Evolutionary conservation across 2,329 filamentous ascomycete genomes (phyloP).

Genomic region (Boeremia lycopersici): DNA sequence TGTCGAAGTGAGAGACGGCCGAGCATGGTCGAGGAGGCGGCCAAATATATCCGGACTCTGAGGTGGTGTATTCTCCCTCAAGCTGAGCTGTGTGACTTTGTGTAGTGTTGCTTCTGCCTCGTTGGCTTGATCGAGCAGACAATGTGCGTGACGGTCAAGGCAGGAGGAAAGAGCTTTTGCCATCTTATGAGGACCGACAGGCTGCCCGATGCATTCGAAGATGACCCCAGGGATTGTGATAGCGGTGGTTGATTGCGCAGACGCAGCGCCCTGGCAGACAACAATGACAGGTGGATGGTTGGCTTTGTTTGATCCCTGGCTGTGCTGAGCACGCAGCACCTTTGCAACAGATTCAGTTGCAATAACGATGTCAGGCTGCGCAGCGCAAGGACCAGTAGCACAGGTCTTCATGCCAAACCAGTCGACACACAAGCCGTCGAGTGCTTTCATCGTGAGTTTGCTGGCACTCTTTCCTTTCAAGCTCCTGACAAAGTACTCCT

Average conservation of each 20-base stretch:
- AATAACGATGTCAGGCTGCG: constrained; percentile 36
- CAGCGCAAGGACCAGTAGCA: constrained; percentile 17
- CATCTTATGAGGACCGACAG: constrained; percentile 48
- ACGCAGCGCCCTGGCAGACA: constrained; percentile 43
- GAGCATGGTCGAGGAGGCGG: constrained; percentile 18
- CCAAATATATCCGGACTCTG: constrained; percentile 12
- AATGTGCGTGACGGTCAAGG: constrained; percentile 39
- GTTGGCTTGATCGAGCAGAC: constrained; percentile 16
- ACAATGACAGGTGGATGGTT: constrained; percentile 40
- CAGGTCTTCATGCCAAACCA: constrained; percentile 45
- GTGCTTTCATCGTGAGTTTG: constrained; percentile 38
- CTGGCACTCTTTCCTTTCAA: constrained; percentile 42
- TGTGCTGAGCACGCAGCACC: constrained; percentile 34
- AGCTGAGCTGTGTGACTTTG: constrained; percentile 29
- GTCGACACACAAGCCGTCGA: constrained; percentile 41
- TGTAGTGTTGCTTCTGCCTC: constrained; percentile 22
- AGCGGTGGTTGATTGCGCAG: constrained; percentile 43
- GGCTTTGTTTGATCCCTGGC: constrained; percentile 21
- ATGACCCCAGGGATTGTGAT: constrained; percentile 43
- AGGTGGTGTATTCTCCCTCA: constrained; percentile 36
- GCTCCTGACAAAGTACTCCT: constrained; percentile 39
- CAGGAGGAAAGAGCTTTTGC: constrained; percentile 44
- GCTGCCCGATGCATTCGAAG: constrained; percentile 45
- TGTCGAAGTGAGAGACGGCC: constrained; percentile 35
- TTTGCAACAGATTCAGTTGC: constrained; percentile 42